These are phyloP conservation scores for Warburgia ugandensis DNA, from an alignment of 164 flowering plant genomes.

Conservation along the genomic window DNA sequence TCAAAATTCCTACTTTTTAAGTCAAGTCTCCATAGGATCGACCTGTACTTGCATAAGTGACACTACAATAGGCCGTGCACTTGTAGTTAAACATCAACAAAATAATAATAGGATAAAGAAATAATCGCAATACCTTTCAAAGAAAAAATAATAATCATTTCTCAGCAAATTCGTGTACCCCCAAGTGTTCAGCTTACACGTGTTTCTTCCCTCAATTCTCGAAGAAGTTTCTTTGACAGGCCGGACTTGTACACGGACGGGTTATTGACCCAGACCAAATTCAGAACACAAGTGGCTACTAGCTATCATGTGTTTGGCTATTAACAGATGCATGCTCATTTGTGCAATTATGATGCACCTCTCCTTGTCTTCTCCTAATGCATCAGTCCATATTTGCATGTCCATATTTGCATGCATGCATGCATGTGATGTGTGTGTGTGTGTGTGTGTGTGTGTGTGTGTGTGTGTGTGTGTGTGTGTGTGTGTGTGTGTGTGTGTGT, in stretches of 20 bases:
- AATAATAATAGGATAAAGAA: no score
- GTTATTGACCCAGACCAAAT: slow-evolving; percentile 47
- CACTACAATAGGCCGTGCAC: no score
- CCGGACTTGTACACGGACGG: slow-evolving; percentile 34
- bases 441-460: not conserved
- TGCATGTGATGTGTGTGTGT: not conserved
- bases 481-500: not conserved
- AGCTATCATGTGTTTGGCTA: not conserved
- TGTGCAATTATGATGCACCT: no score
- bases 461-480: not conserved
- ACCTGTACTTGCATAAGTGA: no score
- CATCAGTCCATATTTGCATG: not conserved
- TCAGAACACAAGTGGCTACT: slow-evolving; percentile 5
- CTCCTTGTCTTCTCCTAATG: no score
- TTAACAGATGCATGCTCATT: no score
- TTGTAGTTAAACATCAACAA: no score
- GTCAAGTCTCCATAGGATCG: no score
- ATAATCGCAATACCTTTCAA: no score
- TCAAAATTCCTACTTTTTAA: no score
- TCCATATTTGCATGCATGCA: not conserved
- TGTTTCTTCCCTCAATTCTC: slow-evolving; percentile 13
- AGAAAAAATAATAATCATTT: no score
- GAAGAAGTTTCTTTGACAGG: slow-evolving; percentile 15
- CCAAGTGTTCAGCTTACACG: slow-evolving; percentile 23
- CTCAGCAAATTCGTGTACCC: slow-evolving; percentile 51